A percentile compares a stretch with the other conserved stretches of the same genome.
phyloP scores from a whole-genome alignment of 441 rosid species.

The Gossypium aridum region DNA sequence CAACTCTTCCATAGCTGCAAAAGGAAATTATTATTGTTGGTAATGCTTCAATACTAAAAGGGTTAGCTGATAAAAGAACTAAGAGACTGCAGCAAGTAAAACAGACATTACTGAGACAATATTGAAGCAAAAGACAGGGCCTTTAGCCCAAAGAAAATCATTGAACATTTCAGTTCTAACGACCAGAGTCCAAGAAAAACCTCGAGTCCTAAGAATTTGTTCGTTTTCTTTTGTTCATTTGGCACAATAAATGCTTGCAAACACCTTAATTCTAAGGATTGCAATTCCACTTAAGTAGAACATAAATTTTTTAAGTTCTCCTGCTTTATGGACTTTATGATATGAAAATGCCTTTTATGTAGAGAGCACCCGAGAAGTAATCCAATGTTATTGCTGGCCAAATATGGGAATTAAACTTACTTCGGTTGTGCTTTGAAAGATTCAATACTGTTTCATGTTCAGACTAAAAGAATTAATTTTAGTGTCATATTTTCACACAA shows the following conservation, averaged over 20 bases:
- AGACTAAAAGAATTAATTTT: neutral
- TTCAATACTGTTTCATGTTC: neutral
- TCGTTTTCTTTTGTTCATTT: neutral
- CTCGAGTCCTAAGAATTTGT: neutral
- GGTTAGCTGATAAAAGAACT: slow-evolving; percentile 7
- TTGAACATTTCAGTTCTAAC: neutral
- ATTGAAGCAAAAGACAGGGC: slow-evolving; percentile 5
- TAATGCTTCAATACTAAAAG: slow-evolving; percentile 8
- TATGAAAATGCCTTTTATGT: neutral
- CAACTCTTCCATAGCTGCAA: slow-evolving; percentile 95
- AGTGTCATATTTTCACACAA: neutral
- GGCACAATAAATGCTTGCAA: neutral
- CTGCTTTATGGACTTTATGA: neutral
- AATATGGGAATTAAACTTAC: neutral
- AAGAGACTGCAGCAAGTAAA: neutral
- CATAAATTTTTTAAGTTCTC: neutral
- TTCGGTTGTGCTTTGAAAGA: neutral
- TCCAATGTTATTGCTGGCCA: neutral
- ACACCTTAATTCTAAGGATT: neutral
- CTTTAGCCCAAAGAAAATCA: neutral
- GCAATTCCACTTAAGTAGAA: neutral
- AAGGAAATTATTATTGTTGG: slow-evolving; percentile 1
- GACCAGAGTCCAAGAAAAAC: neutral
- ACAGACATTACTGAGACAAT: neutral
- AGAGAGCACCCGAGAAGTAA: neutral